A percentile compares a stretch with the other conserved stretches of the same genome.
Evolutionary conservation across 345 rosid genomes (phyloP).

Genomic region (Sisymbrium altissimum): DNA sequence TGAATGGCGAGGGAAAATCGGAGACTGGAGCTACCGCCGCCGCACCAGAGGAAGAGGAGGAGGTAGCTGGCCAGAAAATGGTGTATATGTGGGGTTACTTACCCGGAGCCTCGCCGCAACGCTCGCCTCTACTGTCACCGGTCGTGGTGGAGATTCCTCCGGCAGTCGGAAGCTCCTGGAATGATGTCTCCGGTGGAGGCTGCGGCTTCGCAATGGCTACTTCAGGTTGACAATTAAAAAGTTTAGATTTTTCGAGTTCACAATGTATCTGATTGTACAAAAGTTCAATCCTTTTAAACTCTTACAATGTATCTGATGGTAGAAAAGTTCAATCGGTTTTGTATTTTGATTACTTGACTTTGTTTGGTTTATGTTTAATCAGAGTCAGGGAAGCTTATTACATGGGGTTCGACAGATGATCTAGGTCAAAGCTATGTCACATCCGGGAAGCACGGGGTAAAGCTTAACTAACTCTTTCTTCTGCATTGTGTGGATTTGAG

Average conservation of each 20-base stretch:
- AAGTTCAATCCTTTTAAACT: not conserved
- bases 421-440: conserved; percentile 97
- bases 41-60: conserved; percentile 25
- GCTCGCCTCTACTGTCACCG: conserved; percentile 79
- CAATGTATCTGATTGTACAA: too few relatives aligned
- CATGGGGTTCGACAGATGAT: conserved; percentile 99
- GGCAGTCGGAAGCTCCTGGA: conserved; percentile 49
- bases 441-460: conserved; percentile 98
- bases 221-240: conserved; percentile 49
- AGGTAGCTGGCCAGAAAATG: conserved; percentile 26
- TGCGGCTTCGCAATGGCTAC: conserved; percentile 98
- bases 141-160: conserved; percentile 44
- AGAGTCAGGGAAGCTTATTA: conserved; percentile 93
- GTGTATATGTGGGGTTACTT: conserved; percentile 95
- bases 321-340: too few relatives aligned
- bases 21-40: conserved; percentile 31
- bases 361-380: conserved; percentile 11
- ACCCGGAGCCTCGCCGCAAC: conserved; percentile 88
- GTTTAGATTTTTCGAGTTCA: not conserved
- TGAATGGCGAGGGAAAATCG: conserved; percentile 54
- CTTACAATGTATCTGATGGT: conserved; percentile 20
- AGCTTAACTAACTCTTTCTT: not conserved
- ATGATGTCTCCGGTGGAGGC: conserved; percentile 88
- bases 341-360: not conserved
- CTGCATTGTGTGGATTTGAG: conserved; percentile 7